A percentile compares a stretch with the other conserved stretches of the same genome.
Conservation (phyloP, 176 grass and related monocot genomes). For the Ampelocalamus luodianensis region DNA sequence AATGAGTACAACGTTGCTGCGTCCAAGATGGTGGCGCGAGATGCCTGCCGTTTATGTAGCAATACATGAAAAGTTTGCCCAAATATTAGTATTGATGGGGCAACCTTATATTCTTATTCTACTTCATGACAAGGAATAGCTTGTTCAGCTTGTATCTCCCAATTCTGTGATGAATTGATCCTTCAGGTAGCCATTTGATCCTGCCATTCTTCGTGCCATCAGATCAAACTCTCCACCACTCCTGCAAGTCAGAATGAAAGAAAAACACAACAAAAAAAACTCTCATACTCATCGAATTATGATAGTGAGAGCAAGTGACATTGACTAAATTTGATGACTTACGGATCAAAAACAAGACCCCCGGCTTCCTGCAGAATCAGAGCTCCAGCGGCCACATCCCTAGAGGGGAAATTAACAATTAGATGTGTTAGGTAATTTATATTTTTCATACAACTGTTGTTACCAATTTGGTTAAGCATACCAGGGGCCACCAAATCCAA, state of each 20-base stretch:
- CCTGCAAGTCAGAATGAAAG: constrained; percentile 43
- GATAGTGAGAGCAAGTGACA: background rate
- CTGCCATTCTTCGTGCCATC: constrained; percentile 73
- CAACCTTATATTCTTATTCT: constrained; percentile 33
- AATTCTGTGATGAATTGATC: constrained; percentile 68
- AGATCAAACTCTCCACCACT: constrained; percentile 75
- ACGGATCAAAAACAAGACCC: constrained; percentile 92
- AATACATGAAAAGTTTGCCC: constrained; percentile 9
- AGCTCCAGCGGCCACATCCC: constrained; percentile 93
- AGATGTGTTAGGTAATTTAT: background rate
- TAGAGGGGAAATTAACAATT: constrained; percentile 40
- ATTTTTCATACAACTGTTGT: background rate
- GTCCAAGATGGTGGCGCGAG: background rate
- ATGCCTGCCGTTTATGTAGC: background rate
- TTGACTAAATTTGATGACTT: constrained; percentile 35
- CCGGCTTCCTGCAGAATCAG: constrained; percentile 94
- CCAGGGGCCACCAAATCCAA: constrained; percentile 97
- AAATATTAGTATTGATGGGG: background rate
- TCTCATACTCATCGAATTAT: background rate
- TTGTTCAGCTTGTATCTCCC: constrained; percentile 41
- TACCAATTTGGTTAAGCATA: constrained; percentile 37
- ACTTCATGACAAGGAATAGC: background rate
- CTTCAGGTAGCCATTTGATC: constrained; percentile 79
- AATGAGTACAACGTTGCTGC: background rate
- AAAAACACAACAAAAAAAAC: background rate